Percentiles rank a stretch among this genome's conserved stretches.
These are phyloP conservation scores for Colletotrichum tofieldiae DNA, from an alignment of 2,329 filamentous ascomycete genomes.

Conservation along the genomic window DNA sequence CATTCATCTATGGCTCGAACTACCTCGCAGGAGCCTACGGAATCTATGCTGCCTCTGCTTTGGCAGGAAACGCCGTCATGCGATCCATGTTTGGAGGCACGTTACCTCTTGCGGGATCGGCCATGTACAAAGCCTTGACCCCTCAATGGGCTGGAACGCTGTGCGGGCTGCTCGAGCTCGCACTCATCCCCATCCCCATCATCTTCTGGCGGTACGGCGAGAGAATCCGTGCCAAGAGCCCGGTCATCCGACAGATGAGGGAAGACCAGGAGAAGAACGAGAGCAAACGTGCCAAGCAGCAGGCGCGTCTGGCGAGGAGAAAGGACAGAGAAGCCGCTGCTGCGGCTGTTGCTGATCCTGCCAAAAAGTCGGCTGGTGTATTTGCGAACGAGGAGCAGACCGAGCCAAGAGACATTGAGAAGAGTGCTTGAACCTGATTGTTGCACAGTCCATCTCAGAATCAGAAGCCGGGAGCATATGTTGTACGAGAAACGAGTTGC, in stretches of 20 bases:
- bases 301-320: slow-evolving; percentile 49
- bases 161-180: slow-evolving; percentile 80
- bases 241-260: slow-evolving; percentile 61
- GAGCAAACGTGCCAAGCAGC: slow-evolving; percentile 50
- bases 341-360: background rate
- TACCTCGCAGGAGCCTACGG: slow-evolving; percentile 83
- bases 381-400: slow-evolving; percentile 16
- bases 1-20: slow-evolving; percentile 87
- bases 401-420: slow-evolving; percentile 16
- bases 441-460: background rate
- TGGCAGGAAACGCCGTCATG: slow-evolving; percentile 85
- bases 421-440: slow-evolving; percentile 9
- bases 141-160: slow-evolving; percentile 87
- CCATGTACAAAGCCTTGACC: slow-evolving; percentile 79
- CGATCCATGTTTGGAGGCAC: slow-evolving; percentile 83
- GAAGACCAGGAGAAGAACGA: slow-evolving; percentile 62
- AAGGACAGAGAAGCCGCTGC: slow-evolving; percentile 36
- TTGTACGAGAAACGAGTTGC: background rate
- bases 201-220: slow-evolving; percentile 79
- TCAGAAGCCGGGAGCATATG: too few species aligned
- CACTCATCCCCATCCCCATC: slow-evolving; percentile 84
- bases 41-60: slow-evolving; percentile 85
- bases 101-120: slow-evolving; percentile 81
- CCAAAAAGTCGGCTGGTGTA: slow-evolving; percentile 27
- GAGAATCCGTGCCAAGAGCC: slow-evolving; percentile 67